Base-by-base conservation (phyloP, 2,329 filamentous ascomycete species). In the Xylariaceae sp. region DNA sequence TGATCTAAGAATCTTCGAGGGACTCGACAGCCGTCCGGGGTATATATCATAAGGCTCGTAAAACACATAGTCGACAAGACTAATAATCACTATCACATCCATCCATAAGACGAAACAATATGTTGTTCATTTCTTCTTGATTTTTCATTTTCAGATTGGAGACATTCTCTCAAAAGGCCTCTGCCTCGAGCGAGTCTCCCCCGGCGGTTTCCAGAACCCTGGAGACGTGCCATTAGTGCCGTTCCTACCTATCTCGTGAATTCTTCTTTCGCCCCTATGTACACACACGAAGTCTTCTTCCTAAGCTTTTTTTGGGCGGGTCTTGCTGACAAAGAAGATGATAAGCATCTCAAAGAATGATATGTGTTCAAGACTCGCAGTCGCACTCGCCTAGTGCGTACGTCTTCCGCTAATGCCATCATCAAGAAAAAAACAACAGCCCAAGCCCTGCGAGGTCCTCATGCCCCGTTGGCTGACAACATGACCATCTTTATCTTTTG, bases 141-240 rank as follows among this genome's bases (percentile, higher is more conserved):
- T 61, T 48, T 61, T 52, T 61, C 55, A 44, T 48, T 61, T 52
- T 61, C 55, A 44, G 62, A 65, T 65, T 58, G 63, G 63, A 63
- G 63, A 63, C 52, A 57, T 64, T 59, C 62, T 61, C 63, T 65
- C 63, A 55, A 64, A 58, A 59, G 61, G 60, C 40, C 50, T 54
- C 55, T 53, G 60, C 62, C 63, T 62, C 56, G 63, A 65, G 62
- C 32, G 54, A 61, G 61, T 63, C 58, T 58, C 61, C 60, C 26
- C 29, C 23, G 56, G 40, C 48, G 46, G 20, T 52, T 46, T 51
- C 45, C 50, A 29, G 23, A 42, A 40, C 43, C 46, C 50, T 43
- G 44, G 50, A 29, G 49, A 51, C 49, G 40, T 40, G n/a, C 41
- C 32, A 37, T 4, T 10, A 10, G 10, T 44, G 49, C 29, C 19